phyloP scores from a whole-genome alignment of 1,284 basidiomycete genomes.

The Rhodotorula sp. region DNA sequence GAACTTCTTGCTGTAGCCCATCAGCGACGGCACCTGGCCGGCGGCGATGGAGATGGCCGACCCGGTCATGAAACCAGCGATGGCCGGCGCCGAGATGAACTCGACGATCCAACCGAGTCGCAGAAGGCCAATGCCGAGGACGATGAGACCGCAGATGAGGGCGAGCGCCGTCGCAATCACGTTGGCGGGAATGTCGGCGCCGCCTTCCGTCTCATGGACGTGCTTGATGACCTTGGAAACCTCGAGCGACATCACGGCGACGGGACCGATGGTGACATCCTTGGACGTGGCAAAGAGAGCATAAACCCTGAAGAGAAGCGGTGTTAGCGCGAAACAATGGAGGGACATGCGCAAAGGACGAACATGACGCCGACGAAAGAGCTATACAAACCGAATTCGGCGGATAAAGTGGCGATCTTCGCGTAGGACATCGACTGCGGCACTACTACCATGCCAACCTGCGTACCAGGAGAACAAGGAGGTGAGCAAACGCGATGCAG shows the following conservation, averaged over 20 bases:
- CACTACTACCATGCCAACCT: slow-evolving; percentile 36
- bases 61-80: slow-evolving; percentile 74
- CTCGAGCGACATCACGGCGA: slow-evolving; percentile 44
- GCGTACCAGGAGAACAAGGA: neutral
- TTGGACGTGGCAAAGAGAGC: slow-evolving; percentile 90
- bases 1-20: slow-evolving; percentile 76
- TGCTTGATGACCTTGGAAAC: slow-evolving; percentile 57
- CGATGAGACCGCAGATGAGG: slow-evolving; percentile 87
- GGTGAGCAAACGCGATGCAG: neutral
- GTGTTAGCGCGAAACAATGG: neutral
- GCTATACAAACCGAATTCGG: slow-evolving; percentile 92
- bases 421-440: slow-evolving; percentile 52
- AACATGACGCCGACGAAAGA: slow-evolving; percentile 70
- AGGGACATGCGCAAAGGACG: neutral
- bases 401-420: slow-evolving; percentile 77
- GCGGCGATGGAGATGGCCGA: slow-evolving; percentile 74
- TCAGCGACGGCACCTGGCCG: slow-evolving; percentile 76
- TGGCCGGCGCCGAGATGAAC: slow-evolving; percentile 87
- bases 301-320: slow-evolving; percentile 18
- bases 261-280: slow-evolving; percentile 79
- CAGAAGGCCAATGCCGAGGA: slow-evolving; percentile 88
- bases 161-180: slow-evolving; percentile 84
- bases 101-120: slow-evolving; percentile 69
- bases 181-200: slow-evolving; percentile 52
- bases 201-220: slow-evolving; percentile 56